Percentiles rank a stretch among this genome's conserved stretches.
phyloP scores from a whole-genome alignment of 495 filamentous ascomycete genomes.

The Neurospora cerealis region DNA sequence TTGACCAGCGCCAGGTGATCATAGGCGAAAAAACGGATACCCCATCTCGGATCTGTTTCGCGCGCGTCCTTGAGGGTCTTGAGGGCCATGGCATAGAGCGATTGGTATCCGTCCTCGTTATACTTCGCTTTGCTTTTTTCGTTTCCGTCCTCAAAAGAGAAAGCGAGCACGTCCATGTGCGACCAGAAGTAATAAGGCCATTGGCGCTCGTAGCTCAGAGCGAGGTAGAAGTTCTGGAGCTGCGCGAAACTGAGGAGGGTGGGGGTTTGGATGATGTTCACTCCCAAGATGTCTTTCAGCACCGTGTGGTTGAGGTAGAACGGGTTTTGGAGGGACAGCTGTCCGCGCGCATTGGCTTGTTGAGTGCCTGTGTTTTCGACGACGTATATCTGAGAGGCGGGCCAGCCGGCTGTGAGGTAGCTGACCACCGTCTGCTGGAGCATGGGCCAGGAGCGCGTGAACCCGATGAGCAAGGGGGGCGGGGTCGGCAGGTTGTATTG shows the following conservation, averaged over 20 bases:
- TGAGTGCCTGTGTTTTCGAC: slow-evolving; percentile 57
- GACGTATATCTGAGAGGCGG: slow-evolving; percentile 48
- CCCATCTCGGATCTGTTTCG: slow-evolving; percentile 32
- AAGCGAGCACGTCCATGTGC: slow-evolving; percentile 47
- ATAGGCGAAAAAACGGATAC: slow-evolving; percentile 45
- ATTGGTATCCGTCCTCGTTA: slow-evolving; percentile 24
- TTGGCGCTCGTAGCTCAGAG: slow-evolving; percentile 44
- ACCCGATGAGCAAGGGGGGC: slow-evolving; percentile 50
- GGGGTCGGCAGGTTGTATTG: slow-evolving; percentile 24
- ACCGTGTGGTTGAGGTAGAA: slow-evolving; percentile 50
- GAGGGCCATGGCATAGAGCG: slow-evolving; percentile 41
- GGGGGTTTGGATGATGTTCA: slow-evolving; percentile 48
- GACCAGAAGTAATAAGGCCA: slow-evolving; percentile 52
- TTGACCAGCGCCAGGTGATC: slow-evolving; percentile 51
- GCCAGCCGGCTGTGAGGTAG: slow-evolving; percentile 55
- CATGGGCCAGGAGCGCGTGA: slow-evolving; percentile 50
- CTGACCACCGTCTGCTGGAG: slow-evolving; percentile 48
- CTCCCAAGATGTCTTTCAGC: slow-evolving; percentile 37
- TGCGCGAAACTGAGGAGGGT: slow-evolving; percentile 52
- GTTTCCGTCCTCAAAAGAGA: slow-evolving; percentile 41
- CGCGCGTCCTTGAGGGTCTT: slow-evolving; percentile 27
- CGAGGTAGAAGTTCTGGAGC: slow-evolving; percentile 52
- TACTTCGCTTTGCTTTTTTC: slow-evolving; percentile 23
- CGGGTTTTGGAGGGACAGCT: slow-evolving; percentile 48
- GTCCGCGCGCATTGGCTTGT: slow-evolving; percentile 40